phyloP scores from a whole-genome alignment of 495 filamentous ascomycete genomes.

The Talaromyces liani region DNA sequence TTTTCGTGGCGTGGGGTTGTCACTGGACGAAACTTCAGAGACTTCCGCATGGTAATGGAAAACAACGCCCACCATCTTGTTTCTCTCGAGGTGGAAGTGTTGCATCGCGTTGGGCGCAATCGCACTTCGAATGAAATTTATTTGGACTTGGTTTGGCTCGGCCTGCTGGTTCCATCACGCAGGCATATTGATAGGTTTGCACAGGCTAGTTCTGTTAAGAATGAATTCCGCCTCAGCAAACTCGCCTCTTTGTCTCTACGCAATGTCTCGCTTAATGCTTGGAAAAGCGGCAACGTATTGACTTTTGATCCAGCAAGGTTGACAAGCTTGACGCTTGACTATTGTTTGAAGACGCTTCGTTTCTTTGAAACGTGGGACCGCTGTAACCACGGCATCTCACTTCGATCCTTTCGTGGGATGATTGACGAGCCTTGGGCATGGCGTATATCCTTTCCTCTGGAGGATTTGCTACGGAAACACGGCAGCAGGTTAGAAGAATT shows the following conservation, averaged over 20 bases:
- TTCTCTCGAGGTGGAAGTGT: background rate
- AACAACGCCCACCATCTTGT: background rate
- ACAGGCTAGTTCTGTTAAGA: background rate
- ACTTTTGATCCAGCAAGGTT: background rate
- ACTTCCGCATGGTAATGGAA: background rate
- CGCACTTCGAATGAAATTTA: background rate
- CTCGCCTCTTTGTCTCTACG: background rate
- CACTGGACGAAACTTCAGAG: background rate
- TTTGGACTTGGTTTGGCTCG: background rate
- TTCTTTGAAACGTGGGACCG: background rate
- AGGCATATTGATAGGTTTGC: background rate
- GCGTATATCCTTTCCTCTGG: background rate
- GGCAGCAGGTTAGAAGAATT: background rate
- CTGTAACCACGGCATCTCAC: background rate
- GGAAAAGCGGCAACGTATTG: background rate
- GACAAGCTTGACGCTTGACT: background rate
- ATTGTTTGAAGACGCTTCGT: background rate
- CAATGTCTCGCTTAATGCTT: background rate
- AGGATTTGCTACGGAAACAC: background rate
- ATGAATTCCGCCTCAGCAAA: background rate
- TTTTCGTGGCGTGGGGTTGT: background rate
- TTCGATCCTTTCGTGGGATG: background rate
- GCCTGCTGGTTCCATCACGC: background rate
- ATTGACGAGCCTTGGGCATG: background rate
- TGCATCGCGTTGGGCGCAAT: background rate